Base-by-base conservation (phyloP, 2,329 filamentous ascomycete genomes). In the Fusarium clavum region DNA sequence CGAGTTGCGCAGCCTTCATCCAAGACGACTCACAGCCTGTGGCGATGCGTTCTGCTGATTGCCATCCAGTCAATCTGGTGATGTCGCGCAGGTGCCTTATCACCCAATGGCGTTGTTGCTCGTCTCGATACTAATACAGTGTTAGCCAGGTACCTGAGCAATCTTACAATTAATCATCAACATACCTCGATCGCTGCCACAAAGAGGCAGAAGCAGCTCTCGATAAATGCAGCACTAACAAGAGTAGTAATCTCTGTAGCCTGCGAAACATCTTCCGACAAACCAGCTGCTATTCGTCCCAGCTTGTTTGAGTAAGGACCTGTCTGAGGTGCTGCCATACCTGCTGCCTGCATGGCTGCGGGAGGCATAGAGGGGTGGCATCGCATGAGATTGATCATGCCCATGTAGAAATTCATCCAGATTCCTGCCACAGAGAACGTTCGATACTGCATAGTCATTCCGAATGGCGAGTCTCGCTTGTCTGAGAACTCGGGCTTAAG, bases 331-430 rank as follows among this genome's bases (percentile, higher is more conserved):
- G 94, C 93, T 12, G 92, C 90, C 69, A 97, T 86, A 10, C 91
- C 92, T 0, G 94, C 94, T 5, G 96, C 94, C 74, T 94, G 88
- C 88, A 97, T 94, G 38, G 94, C 92, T 11, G 94, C 90, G 0
- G 95, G 94, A 1, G 94, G 95, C 94, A 98, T 98, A 25, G 88
- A 88, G 0, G 96, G 96, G 72, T 98, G 94, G 2, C 90, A 86
- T 34, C 96, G 88, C 63, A 95, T 85, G n/a, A 96, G 86, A 57
- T 94, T 86, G 61, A 98, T 95, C 48, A 94, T 86, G 1, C 91
- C 91, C 84, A 95, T 93, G 79, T 97, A 92, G 78, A 93, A 94
- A 70, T 94, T 91, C 76, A 92, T 90, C 93, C 94, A 97, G 24
- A 98, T 85, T 34, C 93, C 91, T 5, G 92, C 93, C 68, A 98